Percentiles rank a stretch among this genome's conserved stretches.
Conservation (phyloP, 73 alveolate species). For the Stentor roeselii region DNA sequence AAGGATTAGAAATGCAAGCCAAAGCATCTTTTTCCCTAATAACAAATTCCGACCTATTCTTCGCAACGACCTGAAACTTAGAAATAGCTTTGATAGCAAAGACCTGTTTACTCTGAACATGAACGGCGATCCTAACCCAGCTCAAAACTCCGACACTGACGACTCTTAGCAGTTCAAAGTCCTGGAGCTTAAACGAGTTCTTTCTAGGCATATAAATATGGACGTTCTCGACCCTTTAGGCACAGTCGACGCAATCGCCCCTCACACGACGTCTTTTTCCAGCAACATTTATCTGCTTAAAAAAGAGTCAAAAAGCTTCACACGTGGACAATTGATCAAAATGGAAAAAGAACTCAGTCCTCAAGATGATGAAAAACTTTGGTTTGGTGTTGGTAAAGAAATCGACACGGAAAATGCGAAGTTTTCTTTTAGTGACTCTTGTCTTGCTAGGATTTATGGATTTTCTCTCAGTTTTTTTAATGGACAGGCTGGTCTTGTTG, state of each 20-base stretch:
- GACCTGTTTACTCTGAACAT: neutral
- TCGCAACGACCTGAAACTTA: neutral
- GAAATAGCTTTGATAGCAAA: neutral
- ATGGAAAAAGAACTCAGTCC: neutral
- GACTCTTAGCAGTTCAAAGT: neutral
- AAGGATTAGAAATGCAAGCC: conserved; percentile 76
- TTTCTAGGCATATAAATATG: too few species aligned
- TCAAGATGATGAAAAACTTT: neutral
- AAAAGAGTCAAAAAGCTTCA: neutral
- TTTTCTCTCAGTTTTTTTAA: too few species aligned
- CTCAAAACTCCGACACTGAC: neutral
- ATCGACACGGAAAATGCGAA: neutral
- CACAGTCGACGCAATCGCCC: neutral
- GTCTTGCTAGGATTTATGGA: neutral
- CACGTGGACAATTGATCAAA: neutral
- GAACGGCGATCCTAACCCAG: neutral
- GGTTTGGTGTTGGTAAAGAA: neutral
- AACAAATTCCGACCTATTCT: conserved; percentile 39
- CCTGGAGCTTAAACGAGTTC: neutral
- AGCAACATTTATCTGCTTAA: neutral
- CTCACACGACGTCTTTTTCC: neutral
- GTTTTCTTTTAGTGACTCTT: neutral
- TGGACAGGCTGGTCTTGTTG: neutral
- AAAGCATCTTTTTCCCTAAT: conserved; percentile 92
- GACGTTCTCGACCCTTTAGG: conserved; percentile 9